These are phyloP conservation scores for Colletotrichum noveboracense DNA, from an alignment of 2,329 filamentous ascomycete species.

Conservation along the genomic window DNA sequence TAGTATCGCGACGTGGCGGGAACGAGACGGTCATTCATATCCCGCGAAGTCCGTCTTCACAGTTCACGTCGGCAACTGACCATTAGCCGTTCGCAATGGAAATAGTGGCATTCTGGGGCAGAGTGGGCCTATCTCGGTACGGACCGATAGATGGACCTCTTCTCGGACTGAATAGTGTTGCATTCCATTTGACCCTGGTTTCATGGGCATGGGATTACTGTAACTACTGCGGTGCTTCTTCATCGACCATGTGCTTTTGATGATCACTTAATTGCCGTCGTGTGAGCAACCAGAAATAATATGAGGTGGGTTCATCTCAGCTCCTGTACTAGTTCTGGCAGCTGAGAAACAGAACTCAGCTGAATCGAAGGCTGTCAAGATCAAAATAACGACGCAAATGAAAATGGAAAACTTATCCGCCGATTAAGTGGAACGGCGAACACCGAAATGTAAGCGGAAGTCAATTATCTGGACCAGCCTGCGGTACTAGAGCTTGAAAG, in stretches of 20 bases:
- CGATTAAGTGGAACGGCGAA: neutral
- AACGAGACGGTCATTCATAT: neutral
- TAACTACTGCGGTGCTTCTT: neutral
- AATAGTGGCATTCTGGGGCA: neutral
- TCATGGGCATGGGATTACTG: neutral
- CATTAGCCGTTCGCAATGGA: neutral
- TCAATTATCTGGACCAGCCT: neutral
- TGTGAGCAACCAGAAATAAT: neutral
- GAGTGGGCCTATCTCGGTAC: neutral
- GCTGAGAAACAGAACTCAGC: neutral
- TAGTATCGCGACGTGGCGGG: neutral
- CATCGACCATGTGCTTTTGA: neutral
- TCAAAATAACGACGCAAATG: neutral
- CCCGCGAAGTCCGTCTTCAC: neutral
- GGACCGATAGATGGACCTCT: neutral
- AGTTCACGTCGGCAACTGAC: neutral
- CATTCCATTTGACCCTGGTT: neutral
- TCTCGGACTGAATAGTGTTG: neutral
- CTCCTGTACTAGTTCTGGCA: neutral
- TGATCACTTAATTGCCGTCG: accelerated
- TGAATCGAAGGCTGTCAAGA: neutral
- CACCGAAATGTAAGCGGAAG: neutral
- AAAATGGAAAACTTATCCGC: neutral
- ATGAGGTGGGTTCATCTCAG: neutral
- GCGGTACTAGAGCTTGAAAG: neutral